Conservation (phyloP, 2,329 filamentous ascomycete genomes). For the Botrytis aclada region DNA sequence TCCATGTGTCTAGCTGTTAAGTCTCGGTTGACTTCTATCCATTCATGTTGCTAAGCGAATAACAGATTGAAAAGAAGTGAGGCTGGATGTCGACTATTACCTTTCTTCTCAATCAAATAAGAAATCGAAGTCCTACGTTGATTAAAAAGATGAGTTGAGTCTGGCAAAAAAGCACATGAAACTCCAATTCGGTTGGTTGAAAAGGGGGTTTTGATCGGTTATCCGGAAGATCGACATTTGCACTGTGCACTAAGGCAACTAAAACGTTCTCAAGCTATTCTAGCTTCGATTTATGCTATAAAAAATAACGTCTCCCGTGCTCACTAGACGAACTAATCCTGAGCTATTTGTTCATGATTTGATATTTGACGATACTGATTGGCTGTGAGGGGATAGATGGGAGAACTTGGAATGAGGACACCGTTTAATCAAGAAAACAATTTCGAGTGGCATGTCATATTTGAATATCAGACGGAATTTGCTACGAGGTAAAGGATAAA, state of each 20-base stretch:
- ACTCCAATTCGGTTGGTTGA: background rate
- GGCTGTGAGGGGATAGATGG: background rate
- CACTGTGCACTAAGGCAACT: background rate
- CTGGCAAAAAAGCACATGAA: background rate
- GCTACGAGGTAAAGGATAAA: background rate
- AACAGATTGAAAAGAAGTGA: background rate
- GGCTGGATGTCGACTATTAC: background rate
- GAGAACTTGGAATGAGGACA: background rate
- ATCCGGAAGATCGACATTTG: background rate
- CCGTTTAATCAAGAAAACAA: background rate
- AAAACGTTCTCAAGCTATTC: background rate
- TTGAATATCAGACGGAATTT: background rate
- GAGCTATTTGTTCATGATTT: too few relatives aligned
- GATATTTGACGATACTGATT: background rate
- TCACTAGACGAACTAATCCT: background rate
- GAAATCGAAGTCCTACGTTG: background rate
- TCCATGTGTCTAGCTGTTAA: too few relatives aligned
- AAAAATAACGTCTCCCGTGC: accelerated
- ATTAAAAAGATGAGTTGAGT: background rate
- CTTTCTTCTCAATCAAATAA: background rate
- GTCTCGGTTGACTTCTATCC: background rate
- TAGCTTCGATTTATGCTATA: background rate
- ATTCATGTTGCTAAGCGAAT: background rate
- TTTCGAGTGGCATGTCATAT: background rate
- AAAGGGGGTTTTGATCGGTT: background rate